A percentile compares a stretch with the other conserved stretches of the same genome.
Evolutionary conservation across 2,329 filamentous ascomycete genomes (phyloP).

Genomic region (Nectriaceae sp.): DNA sequence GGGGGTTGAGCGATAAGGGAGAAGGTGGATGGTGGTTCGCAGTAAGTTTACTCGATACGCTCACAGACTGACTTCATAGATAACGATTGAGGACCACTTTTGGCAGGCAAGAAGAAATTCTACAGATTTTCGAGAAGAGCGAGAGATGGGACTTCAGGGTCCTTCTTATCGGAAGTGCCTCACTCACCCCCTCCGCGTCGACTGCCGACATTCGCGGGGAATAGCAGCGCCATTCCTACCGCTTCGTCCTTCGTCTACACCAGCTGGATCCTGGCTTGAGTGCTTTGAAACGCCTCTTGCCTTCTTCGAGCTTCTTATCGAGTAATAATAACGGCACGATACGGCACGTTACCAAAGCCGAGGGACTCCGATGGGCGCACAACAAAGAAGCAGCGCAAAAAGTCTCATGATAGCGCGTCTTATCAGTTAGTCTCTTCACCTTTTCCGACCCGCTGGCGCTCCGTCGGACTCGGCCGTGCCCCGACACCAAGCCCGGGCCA

Average conservation of each 20-base stretch:
- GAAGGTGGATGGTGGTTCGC: slow-evolving; percentile 1
- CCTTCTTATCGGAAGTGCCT: neutral
- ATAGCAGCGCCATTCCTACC: neutral
- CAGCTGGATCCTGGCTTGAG: neutral
- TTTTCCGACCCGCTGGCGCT: neutral
- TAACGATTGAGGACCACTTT: neutral
- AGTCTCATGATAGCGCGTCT: neutral
- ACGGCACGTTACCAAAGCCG: neutral
- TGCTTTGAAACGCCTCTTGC: too few relatives aligned
- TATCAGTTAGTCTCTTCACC: neutral
- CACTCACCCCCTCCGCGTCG: neutral
- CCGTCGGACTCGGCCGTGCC: slow-evolving; percentile 26
- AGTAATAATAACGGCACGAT: neutral
- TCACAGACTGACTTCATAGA: neutral
- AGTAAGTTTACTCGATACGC: neutral
- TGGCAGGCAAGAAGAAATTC: neutral
- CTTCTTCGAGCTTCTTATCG: neutral
- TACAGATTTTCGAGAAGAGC: neutral
- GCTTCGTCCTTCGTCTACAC: neutral
- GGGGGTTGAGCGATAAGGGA: slow-evolving; percentile 25
- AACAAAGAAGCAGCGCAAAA: neutral
- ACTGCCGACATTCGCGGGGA: neutral
- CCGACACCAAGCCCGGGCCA: slow-evolving; percentile 19
- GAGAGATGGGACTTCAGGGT: neutral
- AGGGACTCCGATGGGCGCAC: neutral